These are phyloP conservation scores for Petrea volubilis DNA, from an alignment of 257 asterid species.

Conservation along the genomic window DNA sequence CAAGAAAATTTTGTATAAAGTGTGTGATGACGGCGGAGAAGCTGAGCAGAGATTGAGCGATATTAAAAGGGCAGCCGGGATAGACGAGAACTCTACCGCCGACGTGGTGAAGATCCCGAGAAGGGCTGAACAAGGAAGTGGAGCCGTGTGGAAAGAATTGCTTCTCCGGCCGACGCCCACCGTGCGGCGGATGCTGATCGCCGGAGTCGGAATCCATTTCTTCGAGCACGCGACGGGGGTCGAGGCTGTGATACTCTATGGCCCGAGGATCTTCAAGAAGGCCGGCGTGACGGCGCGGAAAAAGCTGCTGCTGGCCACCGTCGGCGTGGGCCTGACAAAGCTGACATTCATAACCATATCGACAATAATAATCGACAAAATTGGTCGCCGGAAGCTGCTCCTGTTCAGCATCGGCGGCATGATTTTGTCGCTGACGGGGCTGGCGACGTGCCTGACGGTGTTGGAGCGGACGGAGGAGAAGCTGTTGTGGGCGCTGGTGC, in stretches of 20 bases:
- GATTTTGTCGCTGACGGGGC: slow-evolving; percentile 49
- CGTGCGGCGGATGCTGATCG: slow-evolving; percentile 57
- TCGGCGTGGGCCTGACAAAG: slow-evolving; percentile 66
- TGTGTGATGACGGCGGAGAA: slow-evolving; percentile 45
- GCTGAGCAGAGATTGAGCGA: slow-evolving; percentile 53
- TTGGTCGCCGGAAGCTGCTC: slow-evolving; percentile 60
- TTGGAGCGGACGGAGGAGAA: slow-evolving; percentile 34
- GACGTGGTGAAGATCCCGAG: slow-evolving; percentile 37
- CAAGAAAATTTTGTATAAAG: slow-evolving; percentile 43
- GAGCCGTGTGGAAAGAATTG: slow-evolving; percentile 51
- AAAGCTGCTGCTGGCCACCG: slow-evolving; percentile 50
- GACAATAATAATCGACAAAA: slow-evolving; percentile 53
- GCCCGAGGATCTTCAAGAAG: slow-evolving; percentile 55
- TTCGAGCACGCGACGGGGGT: slow-evolving; percentile 73
- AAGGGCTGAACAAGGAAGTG: slow-evolving; percentile 8
- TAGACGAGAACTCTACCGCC: slow-evolving; percentile 40
- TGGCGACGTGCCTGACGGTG: slow-evolving; percentile 54
- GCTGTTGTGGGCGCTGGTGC: slow-evolving; percentile 50
- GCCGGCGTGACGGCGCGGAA: slow-evolving; percentile 52
- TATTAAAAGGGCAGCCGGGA: slow-evolving; percentile 50
- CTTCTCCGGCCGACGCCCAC: slow-evolving; percentile 45
- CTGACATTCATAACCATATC: slow-evolving; percentile 48
- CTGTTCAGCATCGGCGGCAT: slow-evolving; percentile 56
- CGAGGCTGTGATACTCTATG: slow-evolving; percentile 66
- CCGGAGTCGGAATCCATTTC: slow-evolving; percentile 68